Evolutionary conservation across 1,139 yeast genomes (phyloP).

Genomic region (Magnusiomyces clavatus): DNA sequence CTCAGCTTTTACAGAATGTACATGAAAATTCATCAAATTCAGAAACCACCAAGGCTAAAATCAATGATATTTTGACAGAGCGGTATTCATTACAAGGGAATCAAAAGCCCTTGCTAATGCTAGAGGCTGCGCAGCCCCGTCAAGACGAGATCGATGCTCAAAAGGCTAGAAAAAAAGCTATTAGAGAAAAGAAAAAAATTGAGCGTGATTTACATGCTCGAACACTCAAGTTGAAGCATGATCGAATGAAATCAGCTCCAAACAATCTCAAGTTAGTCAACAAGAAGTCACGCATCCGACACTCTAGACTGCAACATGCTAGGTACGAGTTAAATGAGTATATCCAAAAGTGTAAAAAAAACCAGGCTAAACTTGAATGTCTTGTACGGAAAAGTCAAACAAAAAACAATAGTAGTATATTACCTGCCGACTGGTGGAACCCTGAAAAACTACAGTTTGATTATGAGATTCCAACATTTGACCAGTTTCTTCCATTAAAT

Average conservation of each 20-base stretch:
- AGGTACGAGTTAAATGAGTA: slow-evolving; percentile 42
- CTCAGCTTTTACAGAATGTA: background rate
- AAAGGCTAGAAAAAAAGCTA: slow-evolving; percentile 10
- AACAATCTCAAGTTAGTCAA: no score
- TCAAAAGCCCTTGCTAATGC: slow-evolving; percentile 3
- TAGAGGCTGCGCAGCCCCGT: background rate
- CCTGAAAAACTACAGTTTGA: background rate
- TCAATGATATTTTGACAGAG: background rate
- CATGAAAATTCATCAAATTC: background rate
- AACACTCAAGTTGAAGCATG: no score
- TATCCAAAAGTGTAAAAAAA: slow-evolving; percentile 33
- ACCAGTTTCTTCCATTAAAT: slow-evolving; percentile 45
- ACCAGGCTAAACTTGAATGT: slow-evolving; percentile 31
- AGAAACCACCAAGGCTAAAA: background rate
- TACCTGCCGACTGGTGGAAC: background rate
- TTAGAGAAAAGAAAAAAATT: slow-evolving; percentile 7
- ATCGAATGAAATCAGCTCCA: no score
- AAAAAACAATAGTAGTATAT: background rate
- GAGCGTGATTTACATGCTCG: background rate
- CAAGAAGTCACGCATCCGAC: slow-evolving; percentile 8
- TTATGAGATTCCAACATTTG: slow-evolving; percentile 10
- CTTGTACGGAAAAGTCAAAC: no score
- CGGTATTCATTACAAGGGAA: slow-evolving; percentile 2
- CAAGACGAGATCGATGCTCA: slow-evolving; percentile 4
- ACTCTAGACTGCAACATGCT: slow-evolving; percentile 25